A percentile compares a stretch with the other conserved stretches of the same genome.
These are phyloP conservation scores for Flueggea neowawraea DNA, from an alignment of 441 rosid species.

Conservation along the genomic window DNA sequence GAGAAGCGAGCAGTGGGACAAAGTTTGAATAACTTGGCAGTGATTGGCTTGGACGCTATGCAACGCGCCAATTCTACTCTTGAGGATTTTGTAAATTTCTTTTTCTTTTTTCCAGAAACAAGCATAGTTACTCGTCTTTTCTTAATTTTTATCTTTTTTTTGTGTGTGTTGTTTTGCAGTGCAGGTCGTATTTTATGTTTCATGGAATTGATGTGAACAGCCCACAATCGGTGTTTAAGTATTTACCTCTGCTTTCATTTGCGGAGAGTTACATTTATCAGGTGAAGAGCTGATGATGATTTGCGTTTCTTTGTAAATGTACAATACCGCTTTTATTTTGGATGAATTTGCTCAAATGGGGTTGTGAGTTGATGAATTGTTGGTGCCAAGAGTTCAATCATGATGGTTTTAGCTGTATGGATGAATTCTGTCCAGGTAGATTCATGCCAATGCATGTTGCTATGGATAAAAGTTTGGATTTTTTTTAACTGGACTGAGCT, in stretches of 20 bases:
- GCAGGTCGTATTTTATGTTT: constrained; percentile 96
- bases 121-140: too few relatives aligned
- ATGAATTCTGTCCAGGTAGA: too few relatives aligned
- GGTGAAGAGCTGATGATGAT: constrained; percentile 33
- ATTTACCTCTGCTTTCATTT: constrained; percentile 72
- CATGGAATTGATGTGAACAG: constrained; percentile 58
- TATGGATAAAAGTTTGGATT: too few relatives aligned
- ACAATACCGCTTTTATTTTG: too few relatives aligned
- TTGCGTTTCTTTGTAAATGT: not conserved
- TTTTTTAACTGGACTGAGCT: too few relatives aligned
- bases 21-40: constrained; percentile 22
- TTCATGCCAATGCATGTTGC: too few relatives aligned
- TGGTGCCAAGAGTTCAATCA: too few relatives aligned
- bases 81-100: constrained; percentile 68
- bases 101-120: not conserved
- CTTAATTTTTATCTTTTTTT: too few relatives aligned
- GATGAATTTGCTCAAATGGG: too few relatives aligned
- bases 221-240: constrained; percentile 56
- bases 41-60: constrained; percentile 75
- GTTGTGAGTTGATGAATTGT: too few relatives aligned
- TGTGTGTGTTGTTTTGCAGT: constrained; percentile 32
- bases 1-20: too few relatives aligned
- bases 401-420: too few relatives aligned
- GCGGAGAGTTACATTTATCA: constrained; percentile 83
- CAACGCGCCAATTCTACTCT: constrained; percentile 86